These are phyloP conservation scores for Bruguiera parviflora DNA, from an alignment of 345 rosid species.

Conservation along the genomic window DNA sequence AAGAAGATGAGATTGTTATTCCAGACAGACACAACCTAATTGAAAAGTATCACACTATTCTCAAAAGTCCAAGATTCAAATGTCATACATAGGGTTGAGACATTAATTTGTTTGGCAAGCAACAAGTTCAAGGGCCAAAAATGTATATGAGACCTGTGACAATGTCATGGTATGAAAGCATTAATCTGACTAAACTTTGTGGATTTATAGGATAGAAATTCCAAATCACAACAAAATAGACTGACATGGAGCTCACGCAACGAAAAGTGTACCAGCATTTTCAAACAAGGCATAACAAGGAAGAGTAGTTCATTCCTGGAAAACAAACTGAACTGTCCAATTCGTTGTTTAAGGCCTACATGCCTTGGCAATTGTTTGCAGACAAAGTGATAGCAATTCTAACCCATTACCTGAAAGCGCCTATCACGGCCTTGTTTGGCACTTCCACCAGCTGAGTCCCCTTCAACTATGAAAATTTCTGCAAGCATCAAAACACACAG, in stretches of 20 bases:
- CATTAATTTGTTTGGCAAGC: not conserved
- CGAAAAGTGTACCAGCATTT: not conserved
- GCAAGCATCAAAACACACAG: conserved; percentile 16
- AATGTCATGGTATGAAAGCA: not conserved
- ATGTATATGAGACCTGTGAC: not conserved
- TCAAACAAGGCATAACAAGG: not conserved
- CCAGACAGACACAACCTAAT: no score
- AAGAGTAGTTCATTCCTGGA: not conserved
- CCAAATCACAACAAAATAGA: not conserved
- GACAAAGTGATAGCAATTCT: not conserved
- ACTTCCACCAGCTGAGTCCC: conserved; percentile 99
- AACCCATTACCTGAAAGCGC: conserved; percentile 75
- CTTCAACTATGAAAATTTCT: conserved; percentile 98
- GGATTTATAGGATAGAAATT: not conserved
- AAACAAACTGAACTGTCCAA: not conserved
- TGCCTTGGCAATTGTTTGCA: conserved; percentile 5
- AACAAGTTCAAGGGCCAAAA: not conserved
- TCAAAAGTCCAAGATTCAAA: no score
- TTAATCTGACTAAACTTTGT: not conserved
- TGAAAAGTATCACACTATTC: no score
- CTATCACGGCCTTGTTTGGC: conserved; percentile 99
- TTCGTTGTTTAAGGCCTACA: not conserved
- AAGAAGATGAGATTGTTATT: not conserved
- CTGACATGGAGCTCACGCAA: not conserved
- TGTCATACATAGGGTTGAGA: not conserved